A percentile compares a stretch with the other conserved stretches of the same genome.
These are phyloP conservation scores for Lentinula sp. DNA, from an alignment of 768 basidiomycete species.

Conservation along the genomic window DNA sequence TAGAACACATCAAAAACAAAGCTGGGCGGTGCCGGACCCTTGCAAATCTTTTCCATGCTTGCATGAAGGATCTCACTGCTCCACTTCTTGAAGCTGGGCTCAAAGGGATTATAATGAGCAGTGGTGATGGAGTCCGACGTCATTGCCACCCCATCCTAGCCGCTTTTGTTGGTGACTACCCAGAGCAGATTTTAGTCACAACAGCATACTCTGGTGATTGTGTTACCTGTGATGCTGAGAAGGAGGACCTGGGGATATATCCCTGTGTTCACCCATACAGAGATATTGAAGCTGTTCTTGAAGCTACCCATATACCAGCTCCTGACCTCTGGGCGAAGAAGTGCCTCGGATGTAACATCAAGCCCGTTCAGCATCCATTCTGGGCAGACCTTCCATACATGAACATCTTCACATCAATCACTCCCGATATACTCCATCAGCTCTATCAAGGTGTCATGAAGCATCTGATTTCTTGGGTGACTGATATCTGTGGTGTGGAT, in stretches of 20 bases:
- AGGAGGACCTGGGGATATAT: neutral
- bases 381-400: slow-evolving; percentile 18
- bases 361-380: slow-evolving; percentile 16
- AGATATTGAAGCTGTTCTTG: neutral
- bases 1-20: slow-evolving; percentile 4
- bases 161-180: slow-evolving; percentile 7
- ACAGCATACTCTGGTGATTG: slow-evolving; percentile 11
- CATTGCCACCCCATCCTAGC: neutral
- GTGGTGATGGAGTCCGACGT: neutral
- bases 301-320: neutral
- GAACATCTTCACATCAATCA: slow-evolving; percentile 16
- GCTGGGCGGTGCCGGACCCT: slow-evolving; percentile 5
- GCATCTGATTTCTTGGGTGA: slow-evolving; percentile 19
- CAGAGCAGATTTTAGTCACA: slow-evolving; percentile 12
- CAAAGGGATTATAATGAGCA: slow-evolving; percentile 5
- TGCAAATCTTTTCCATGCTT: slow-evolving; percentile 24
- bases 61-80: slow-evolving; percentile 13
- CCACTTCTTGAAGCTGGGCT: slow-evolving; percentile 12
- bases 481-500: slow-evolving; percentile 6
- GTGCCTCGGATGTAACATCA: slow-evolving; percentile 10
- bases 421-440: slow-evolving; percentile 20
- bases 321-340: neutral
- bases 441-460: slow-evolving; percentile 7
- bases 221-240: slow-evolving; percentile 3
- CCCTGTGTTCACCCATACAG: neutral